Conservation (phyloP, 768 basidiomycete genomes). For the Tylopilus plumbeoviolaceoides region DNA sequence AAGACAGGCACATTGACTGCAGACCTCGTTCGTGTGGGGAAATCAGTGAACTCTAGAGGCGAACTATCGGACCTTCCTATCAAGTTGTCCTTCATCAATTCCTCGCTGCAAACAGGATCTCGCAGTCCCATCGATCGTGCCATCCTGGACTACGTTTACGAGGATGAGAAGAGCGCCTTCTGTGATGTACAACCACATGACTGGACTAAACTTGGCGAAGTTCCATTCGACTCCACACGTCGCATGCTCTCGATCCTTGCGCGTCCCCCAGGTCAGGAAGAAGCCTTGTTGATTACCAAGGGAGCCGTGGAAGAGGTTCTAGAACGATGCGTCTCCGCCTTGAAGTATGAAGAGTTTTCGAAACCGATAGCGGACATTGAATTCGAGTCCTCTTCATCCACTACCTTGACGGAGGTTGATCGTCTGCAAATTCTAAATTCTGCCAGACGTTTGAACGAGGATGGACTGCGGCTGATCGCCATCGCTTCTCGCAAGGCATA, state of each 20-base stretch:
- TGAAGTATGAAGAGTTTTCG: constrained; percentile 16
- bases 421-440: constrained; percentile 24
- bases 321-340: constrained; percentile 24
- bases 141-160: constrained; percentile 26
- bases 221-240: constrained; percentile 35
- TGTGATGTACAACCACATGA: constrained; percentile 7
- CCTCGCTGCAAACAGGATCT: constrained; percentile 31
- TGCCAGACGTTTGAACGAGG: constrained; percentile 28
- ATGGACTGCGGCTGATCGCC: constrained; percentile 30
- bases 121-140: constrained; percentile 35
- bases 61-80: constrained; percentile 23
- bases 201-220: constrained; percentile 33
- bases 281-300: constrained; percentile 27
- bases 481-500: constrained; percentile 22
- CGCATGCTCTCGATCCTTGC: constrained; percentile 35
- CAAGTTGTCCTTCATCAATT: constrained; percentile 31
- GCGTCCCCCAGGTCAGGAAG: constrained; percentile 18
- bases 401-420: constrained; percentile 13
- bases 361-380: constrained; percentile 7
- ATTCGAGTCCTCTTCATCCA: constrained; percentile 18
- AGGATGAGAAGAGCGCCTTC: constrained; percentile 10
- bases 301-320: constrained; percentile 33
- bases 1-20: constrained; percentile 61
- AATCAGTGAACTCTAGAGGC: constrained; percentile 21
- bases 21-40: constrained; percentile 35